Evolutionary conservation across 2,329 filamentous ascomycete species (phyloP).

Genomic region (Dryadomyces sulphureus): DNA sequence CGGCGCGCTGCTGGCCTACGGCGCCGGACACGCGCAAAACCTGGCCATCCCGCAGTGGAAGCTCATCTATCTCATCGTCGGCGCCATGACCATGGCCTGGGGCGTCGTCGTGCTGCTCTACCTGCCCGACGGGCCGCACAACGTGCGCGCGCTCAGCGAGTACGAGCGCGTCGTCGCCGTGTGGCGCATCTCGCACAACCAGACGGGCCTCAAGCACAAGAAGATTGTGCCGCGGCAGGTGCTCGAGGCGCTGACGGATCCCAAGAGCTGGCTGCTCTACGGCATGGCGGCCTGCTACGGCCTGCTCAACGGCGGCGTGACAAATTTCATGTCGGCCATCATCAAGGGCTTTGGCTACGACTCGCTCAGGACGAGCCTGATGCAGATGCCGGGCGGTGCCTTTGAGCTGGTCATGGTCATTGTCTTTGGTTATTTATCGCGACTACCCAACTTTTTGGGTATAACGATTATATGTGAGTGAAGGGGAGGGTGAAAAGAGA

Average conservation of each 20-base stretch:
- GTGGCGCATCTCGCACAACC: slow-evolving; percentile 22
- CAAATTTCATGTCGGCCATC: slow-evolving; percentile 29
- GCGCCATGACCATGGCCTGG: slow-evolving; percentile 11
- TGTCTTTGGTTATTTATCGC: slow-evolving; percentile 26
- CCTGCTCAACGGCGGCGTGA: slow-evolving; percentile 25
- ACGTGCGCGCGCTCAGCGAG: slow-evolving; percentile 20
- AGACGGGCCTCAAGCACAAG: slow-evolving; percentile 25
- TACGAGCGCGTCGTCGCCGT: slow-evolving; percentile 22
- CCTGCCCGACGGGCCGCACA: slow-evolving; percentile 21
- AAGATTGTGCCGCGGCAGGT: slow-evolving; percentile 19
- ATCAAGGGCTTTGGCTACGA: slow-evolving; percentile 20
- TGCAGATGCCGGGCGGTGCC: slow-evolving; percentile 26
- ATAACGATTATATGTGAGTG: slow-evolving; percentile 8
- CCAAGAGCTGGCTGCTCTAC: slow-evolving; percentile 16
- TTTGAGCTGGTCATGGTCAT: slow-evolving; percentile 14
- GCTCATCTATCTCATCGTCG: slow-evolving; percentile 11
- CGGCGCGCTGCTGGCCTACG: slow-evolving; percentile 17
- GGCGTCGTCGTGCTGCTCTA: slow-evolving; percentile 12
- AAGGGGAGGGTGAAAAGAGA: too few relatives aligned
- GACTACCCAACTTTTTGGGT: slow-evolving; percentile 24
- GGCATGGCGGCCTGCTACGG: slow-evolving; percentile 17
- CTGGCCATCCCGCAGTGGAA: slow-evolving; percentile 16
- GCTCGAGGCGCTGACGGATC: slow-evolving; percentile 15
- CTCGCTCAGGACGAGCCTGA: slow-evolving; percentile 22
- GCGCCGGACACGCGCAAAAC: slow-evolving; percentile 12